phyloP scores from a whole-genome alignment of 768 basidiomycete genomes.

The Kwoniella heveanensis region DNA sequence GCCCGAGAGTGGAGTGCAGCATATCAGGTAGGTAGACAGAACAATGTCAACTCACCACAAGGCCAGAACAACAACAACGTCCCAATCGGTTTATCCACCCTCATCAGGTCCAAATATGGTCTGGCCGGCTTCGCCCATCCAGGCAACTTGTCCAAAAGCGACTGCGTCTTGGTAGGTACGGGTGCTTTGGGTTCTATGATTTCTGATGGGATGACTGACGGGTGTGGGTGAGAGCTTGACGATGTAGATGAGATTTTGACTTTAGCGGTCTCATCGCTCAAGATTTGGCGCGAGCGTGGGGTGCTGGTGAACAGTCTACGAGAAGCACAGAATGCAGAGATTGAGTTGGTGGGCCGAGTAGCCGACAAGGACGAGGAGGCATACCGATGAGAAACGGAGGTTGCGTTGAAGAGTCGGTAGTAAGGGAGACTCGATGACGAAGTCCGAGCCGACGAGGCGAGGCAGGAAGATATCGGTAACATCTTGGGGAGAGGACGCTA shows the following conservation, averaged over 20 bases:
- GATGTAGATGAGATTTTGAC: neutral
- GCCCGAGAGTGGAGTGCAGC: neutral
- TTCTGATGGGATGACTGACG: conserved; percentile 12
- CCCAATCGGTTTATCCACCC: conserved; percentile 96
- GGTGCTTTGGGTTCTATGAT: conserved; percentile 10
- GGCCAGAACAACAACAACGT: conserved; percentile 89
- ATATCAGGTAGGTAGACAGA: no score
- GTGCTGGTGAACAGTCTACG: neutral
- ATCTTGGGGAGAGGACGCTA: no score
- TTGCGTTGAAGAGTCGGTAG: no score
- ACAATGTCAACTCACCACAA: conserved; percentile 67
- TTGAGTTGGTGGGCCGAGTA: no score
- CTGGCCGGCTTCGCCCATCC: conserved; percentile 43
- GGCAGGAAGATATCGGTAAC: no score
- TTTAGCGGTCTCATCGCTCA: neutral
- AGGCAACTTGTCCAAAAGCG: conserved; percentile 40
- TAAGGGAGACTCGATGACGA: no score
- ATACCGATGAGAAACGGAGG: neutral
- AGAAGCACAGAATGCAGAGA: no score
- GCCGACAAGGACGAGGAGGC: conserved; percentile 1
- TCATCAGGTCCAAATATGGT: conserved; percentile 82
- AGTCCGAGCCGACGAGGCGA: no score
- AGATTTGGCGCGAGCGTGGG: neutral
- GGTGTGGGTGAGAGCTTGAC: neutral
- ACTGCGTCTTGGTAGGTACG: conserved; percentile 10